Evolutionary conservation across 2,329 filamentous ascomycete genomes (phyloP), one percentile per base, ranked within the genome.

Genomic region (Dendrostoma leiphaemia): DNA sequence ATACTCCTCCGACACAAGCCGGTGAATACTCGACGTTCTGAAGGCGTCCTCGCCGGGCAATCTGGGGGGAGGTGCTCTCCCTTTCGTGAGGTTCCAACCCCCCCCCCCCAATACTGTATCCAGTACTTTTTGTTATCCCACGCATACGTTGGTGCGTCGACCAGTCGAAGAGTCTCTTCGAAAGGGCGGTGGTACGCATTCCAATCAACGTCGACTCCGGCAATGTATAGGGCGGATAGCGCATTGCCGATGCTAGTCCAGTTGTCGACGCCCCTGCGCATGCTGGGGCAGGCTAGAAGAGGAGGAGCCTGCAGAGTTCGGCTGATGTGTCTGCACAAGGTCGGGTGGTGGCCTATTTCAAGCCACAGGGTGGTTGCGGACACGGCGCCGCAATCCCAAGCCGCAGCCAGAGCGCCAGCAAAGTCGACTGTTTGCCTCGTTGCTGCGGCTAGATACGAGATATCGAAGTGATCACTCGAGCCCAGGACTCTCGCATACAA

Each of bases 1-100:
- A 12, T 41, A 49, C 4, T 24, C n/a, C 35, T 49, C 47, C n/a
- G 35, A 49, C 2, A 9, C 8, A 15, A 49, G 9, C 6, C 47
- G 47, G 10, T 49, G 47, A 13, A 49, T 49, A 23, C 47, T 49
- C 4, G 47, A 41, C n/a, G n/a, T n/a, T n/a, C n/a, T n/a, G n/a
- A n/a, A n/a, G n/a, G n/a, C n/a, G n/a, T n/a, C n/a, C n/a, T n/a
- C n/a, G n/a, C n/a, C n/a, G n/a, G n/a, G 21, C 8, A 2, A 10
- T 28, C n/a, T n/a, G n/a, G 41, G 41, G 10, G 6, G 10, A 10
- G 26, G 23, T 29, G 41, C 24, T 41, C 12, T 24, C 7, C 37
- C 48, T 15, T 50, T 50, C 4, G 48, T 50, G 3, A 50, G 12
- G 7, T 32, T 43, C 48, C 48, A 50, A 10, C 32, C 48, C 32